A percentile compares a stretch with the other conserved stretches of the same genome.
Conservation (phyloP, 441 rosid genomes). For the Raphanus hybrid region DNA sequence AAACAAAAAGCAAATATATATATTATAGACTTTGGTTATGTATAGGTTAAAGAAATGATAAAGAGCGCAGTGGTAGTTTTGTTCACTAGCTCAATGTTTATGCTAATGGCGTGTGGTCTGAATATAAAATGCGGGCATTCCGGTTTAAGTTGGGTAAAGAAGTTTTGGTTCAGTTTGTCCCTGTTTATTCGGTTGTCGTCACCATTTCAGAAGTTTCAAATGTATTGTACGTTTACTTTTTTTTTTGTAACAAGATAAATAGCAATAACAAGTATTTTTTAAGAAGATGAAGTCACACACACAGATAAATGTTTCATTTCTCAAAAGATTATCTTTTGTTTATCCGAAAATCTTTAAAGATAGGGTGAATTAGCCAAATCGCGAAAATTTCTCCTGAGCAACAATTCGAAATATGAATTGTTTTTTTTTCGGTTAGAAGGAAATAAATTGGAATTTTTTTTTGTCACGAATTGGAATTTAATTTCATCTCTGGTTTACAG, state of each 20-base stretch:
- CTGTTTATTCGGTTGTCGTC: not conserved
- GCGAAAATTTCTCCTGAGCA: not conserved
- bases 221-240: not conserved
- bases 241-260: not conserved
- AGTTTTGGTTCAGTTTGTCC: slow-evolving; percentile 1
- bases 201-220: not conserved
- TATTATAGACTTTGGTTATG: not conserved
- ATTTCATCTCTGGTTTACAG: not conserved
- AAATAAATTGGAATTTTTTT: not conserved
- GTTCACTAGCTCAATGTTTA: slow-evolving; percentile 26
- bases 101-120: not conserved
- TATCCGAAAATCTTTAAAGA: not conserved
- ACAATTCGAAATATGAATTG: not conserved
- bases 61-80: slow-evolving; percentile 34
- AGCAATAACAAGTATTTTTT: not conserved
- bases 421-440: not conserved
- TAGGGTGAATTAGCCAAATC: not conserved
- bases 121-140: not conserved
- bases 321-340: too few relatives aligned
- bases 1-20: too few relatives aligned
- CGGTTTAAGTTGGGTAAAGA: slow-evolving; percentile 6
- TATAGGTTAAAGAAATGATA: slow-evolving; percentile 36
- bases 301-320: not conserved
- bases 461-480: not conserved
- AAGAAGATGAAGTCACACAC: not conserved